Base-by-base conservation (phyloP, 106 monocot genomes). In the Ottelia alismoides region DNA sequence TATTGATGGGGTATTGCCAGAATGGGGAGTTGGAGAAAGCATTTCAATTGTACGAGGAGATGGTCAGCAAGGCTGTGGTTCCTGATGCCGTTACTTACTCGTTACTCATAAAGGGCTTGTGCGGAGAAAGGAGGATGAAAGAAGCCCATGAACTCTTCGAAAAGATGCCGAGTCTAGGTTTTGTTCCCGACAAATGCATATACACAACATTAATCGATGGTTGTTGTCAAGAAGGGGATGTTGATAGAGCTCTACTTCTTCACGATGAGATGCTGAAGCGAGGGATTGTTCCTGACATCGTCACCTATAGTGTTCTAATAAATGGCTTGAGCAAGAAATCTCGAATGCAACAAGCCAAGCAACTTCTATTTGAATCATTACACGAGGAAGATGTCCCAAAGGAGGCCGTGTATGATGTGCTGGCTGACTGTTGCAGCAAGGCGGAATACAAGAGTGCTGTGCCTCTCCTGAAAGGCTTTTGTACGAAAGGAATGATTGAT, bases 271-370 rank as follows among this genome's bases (percentile, higher is more conserved):
- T 88, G 93, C 54, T 77, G 20, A 78, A 68, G 61, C 70, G 69
- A 68, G 83, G 75, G 35, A 73, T 80, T 26, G 59, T 87, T 21
- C 83, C 93, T 25, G 93, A 93, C 76, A 72, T 77, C 46, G 93
- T 93, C 18, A 88, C 93, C 11, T 88, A 81, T 46, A 88, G 70
- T 62, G 93, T 93, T 53, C 78, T 93, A 31, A 93, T 93, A 53
- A 84, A 84, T 57, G 87, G 93, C 40, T 74, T 93, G 49, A 75
- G 57, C 29, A 87, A 84, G 55, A 67, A 54, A 58, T 71, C 70
- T 29, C 53, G 80, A 50, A 72, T 80, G 29, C 83, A 79, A 40
- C 87, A 93, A 68, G 87, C 92, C 22, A 77, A 70, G 31, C 27
- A 57, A 47, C 65, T 93, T 27, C 75, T 93, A 22, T 75, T 87